phyloP scores from a whole-genome alignment of 2,329 filamentous ascomycete genomes.

The Sarocladiaceae sp. region DNA sequence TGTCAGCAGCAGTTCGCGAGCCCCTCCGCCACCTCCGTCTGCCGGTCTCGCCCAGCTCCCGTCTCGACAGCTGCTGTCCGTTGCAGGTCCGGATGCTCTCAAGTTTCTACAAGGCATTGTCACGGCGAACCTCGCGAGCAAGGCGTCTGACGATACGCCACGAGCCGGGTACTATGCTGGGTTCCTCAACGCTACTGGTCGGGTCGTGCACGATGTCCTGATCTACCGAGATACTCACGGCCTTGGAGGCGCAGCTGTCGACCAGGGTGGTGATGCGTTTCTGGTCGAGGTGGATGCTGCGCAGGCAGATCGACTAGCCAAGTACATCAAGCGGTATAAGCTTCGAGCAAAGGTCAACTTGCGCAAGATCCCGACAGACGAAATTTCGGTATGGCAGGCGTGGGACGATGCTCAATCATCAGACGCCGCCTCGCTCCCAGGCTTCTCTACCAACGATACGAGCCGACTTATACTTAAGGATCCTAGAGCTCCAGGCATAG shows the following conservation, averaged over 20 bases:
- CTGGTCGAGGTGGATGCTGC: slow-evolving; percentile 77
- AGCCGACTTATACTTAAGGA: slow-evolving; percentile 37
- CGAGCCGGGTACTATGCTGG: slow-evolving; percentile 67
- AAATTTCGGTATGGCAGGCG: slow-evolving; percentile 66
- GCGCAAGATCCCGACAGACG: slow-evolving; percentile 58
- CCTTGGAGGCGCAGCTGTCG: slow-evolving; percentile 18
- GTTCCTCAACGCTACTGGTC: slow-evolving; percentile 81
- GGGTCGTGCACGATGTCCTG: slow-evolving; percentile 85
- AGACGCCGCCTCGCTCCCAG: not conserved
- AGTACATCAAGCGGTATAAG: slow-evolving; percentile 81
- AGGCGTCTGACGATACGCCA: slow-evolving; percentile 26
- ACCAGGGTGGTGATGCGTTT: slow-evolving; percentile 34
- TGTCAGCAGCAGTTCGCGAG: slow-evolving; percentile 18
- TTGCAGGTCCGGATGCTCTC: slow-evolving; percentile 74
- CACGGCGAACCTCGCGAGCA: slow-evolving; percentile 52
- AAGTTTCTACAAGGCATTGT: slow-evolving; percentile 87
- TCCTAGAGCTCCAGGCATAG: slow-evolving; percentile 50
- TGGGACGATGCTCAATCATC: slow-evolving; percentile 55
- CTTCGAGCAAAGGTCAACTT: slow-evolving; percentile 75
- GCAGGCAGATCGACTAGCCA: slow-evolving; percentile 58
- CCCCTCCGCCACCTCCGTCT: slow-evolving; percentile 37
- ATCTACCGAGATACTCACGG: slow-evolving; percentile 61
- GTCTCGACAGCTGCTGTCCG: slow-evolving; percentile 73
- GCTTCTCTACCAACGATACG: slow-evolving; percentile 19
- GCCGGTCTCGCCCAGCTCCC: slow-evolving; percentile 53